Evolutionary conservation across 1,284 basidiomycete genomes (phyloP).

Genomic region (Lignosus rhinocerotis): DNA sequence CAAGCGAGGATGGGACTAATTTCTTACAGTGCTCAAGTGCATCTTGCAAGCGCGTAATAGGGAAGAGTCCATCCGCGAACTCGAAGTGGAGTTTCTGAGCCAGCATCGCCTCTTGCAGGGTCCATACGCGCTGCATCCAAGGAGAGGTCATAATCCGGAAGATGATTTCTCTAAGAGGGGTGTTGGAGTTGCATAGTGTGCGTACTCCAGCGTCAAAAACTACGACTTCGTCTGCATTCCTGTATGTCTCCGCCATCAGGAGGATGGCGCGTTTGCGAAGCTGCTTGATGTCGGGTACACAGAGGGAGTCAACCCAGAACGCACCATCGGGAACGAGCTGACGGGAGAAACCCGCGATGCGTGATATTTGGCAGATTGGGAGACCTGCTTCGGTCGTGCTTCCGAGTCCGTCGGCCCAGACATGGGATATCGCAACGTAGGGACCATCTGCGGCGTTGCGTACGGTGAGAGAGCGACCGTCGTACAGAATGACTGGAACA

Average conservation of each 20-base stretch:
- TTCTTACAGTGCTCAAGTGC: background rate
- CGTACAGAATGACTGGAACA: no score
- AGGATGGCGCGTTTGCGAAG: conserved; percentile 11
- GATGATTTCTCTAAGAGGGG: conserved; percentile 3
- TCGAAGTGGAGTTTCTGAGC: conserved; percentile 19
- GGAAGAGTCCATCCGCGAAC: background rate
- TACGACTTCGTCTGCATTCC: conserved; percentile 9
- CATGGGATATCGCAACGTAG: conserved; percentile 24
- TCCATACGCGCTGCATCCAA: conserved; percentile 24
- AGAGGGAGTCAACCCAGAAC: conserved; percentile 23
- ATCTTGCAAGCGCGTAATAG: background rate
- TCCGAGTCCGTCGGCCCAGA: conserved; percentile 24
- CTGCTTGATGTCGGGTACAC: conserved; percentile 8
- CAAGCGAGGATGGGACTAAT: background rate
- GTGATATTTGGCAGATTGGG: conserved; percentile 11
- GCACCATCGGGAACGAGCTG: conserved; percentile 8
- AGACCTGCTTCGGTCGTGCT: conserved; percentile 21
- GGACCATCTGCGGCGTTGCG: background rate
- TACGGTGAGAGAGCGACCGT: no score
- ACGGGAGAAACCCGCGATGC: conserved; percentile 7
- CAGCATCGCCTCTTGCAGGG: conserved; percentile 21
- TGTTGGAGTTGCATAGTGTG: conserved; percentile 1
- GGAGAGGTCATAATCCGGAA: conserved; percentile 15
- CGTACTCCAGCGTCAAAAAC: conserved; percentile 19
- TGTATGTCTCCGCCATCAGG: conserved; percentile 20